Evolutionary conservation across 1,284 basidiomycete genomes (phyloP).

Genomic region (Moesziomyces sp.): DNA sequence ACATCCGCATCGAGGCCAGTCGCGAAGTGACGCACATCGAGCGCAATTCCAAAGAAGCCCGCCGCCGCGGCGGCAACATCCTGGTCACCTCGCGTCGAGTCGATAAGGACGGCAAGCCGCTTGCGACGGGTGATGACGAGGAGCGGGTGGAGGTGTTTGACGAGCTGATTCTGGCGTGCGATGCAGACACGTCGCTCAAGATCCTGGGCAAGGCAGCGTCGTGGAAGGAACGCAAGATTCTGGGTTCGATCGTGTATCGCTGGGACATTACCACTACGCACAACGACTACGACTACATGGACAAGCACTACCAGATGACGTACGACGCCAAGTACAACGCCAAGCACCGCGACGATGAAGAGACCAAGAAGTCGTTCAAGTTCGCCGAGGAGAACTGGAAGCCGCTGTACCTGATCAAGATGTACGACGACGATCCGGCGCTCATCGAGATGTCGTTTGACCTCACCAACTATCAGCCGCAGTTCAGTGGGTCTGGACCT

Average conservation of each 20-base stretch:
- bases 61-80: conserved; percentile 50
- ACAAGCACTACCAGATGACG: conserved; percentile 69
- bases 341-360: conserved; percentile 66
- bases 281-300: conserved; percentile 73
- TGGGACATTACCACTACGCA: conserved; percentile 75
- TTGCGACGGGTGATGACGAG: conserved; percentile 39
- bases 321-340: conserved; percentile 68
- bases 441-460: conserved; percentile 76
- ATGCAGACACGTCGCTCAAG: conserved; percentile 74
- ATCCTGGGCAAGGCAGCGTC: conserved; percentile 73
- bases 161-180: conserved; percentile 74
- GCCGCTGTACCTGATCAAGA: conserved; percentile 71
- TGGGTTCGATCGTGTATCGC: conserved; percentile 73
- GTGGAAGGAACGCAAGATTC: conserved; percentile 74
- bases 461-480: conserved; percentile 73
- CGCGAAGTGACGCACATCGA: conserved; percentile 70
- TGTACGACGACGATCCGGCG: conserved; percentile 72
- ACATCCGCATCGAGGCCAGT: conserved; percentile 70
- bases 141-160: conserved; percentile 72
- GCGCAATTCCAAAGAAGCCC: conserved; percentile 49
- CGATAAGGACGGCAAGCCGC: conserved; percentile 42
- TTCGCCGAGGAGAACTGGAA: conserved; percentile 72
- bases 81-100: conserved; percentile 45
- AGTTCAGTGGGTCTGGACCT: conserved; percentile 67
- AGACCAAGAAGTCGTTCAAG: conserved; percentile 68